phyloP scores from a whole-genome alignment of 1,284 basidiomycete genomes.

The Ganoderma lucidum region DNA sequence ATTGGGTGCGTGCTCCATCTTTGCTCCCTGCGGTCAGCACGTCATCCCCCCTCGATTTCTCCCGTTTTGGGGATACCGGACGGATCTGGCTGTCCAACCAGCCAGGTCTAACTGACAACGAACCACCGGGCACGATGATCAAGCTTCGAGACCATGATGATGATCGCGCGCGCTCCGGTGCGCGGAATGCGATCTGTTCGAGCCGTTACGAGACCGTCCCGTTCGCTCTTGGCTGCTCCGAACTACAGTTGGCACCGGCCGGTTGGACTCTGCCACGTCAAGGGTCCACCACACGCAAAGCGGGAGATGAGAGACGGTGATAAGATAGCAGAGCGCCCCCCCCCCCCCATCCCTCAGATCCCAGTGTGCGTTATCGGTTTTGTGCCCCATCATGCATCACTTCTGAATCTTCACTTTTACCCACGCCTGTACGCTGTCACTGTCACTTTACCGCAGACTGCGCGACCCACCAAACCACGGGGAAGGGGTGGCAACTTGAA shows the following conservation, averaged over 20 bases:
- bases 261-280: not conserved
- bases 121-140: not conserved
- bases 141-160: not conserved
- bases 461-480: not conserved
- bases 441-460: not conserved
- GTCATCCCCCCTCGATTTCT: not conserved
- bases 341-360: not conserved
- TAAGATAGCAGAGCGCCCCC: not conserved
- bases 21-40: not conserved
- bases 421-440: not conserved
- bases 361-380: not conserved
- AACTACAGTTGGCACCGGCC: not conserved
- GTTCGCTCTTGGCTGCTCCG: not conserved
- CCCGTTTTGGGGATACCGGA: not conserved
- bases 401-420: not conserved
- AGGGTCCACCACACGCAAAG: not conserved
- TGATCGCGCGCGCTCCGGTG: constrained; percentile 4
- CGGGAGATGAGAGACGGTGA: not conserved
- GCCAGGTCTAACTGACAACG: not conserved
- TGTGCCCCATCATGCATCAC: not conserved
- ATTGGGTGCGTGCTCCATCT: not conserved
- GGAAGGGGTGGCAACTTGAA: not conserved
- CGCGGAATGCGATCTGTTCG: not conserved
- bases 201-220: not conserved
- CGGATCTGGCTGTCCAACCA: not conserved